Conservation (phyloP, 768 basidiomycete genomes). For the Flagelloscypha sp. region DNA sequence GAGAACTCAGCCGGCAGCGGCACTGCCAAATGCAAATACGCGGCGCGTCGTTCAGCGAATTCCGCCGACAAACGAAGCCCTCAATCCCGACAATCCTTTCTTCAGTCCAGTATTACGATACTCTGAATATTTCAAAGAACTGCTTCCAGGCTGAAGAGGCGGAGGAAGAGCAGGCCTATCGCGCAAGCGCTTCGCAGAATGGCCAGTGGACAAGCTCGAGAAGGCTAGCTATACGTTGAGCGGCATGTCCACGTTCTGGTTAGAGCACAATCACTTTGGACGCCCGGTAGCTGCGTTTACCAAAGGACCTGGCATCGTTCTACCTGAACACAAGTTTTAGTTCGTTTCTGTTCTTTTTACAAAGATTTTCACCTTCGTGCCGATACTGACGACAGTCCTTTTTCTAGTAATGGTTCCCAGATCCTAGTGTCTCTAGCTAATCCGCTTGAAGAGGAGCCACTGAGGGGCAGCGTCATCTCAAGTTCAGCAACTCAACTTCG, state of each 20-base stretch:
- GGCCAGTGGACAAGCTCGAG: slow-evolving; percentile 52
- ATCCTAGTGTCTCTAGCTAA: slow-evolving; percentile 57
- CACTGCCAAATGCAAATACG: too few species aligned
- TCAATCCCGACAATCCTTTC: not conserved
- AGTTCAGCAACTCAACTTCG: slow-evolving; percentile 43
- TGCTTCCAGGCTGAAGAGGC: slow-evolving; percentile 56
- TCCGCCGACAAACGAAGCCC: too few species aligned
- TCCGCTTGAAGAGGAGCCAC: slow-evolving; percentile 47
- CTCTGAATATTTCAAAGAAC: slow-evolving; percentile 23
- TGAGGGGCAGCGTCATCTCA: slow-evolving; percentile 48
- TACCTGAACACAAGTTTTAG: slow-evolving; percentile 69
- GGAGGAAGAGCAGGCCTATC: slow-evolving; percentile 53
- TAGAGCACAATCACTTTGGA: slow-evolving; percentile 54
- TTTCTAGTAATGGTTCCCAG: slow-evolving; percentile 58
- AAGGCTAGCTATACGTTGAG: slow-evolving; percentile 71
- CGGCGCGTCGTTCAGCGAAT: too few species aligned
- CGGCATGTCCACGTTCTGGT: slow-evolving; percentile 59
- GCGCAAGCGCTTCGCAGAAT: slow-evolving; percentile 55
- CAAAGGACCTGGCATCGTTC: slow-evolving; percentile 49
- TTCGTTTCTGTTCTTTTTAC: slow-evolving; percentile 24
- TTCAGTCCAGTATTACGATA: not conserved
- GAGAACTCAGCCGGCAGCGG: too few species aligned
- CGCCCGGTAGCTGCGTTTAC: slow-evolving; percentile 59
- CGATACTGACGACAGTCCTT: too few species aligned
- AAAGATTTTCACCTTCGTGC: slow-evolving; percentile 5